phyloP scores from a whole-genome alignment of 2,329 filamentous ascomycete species.

The Helminthosporium solani region DNA sequence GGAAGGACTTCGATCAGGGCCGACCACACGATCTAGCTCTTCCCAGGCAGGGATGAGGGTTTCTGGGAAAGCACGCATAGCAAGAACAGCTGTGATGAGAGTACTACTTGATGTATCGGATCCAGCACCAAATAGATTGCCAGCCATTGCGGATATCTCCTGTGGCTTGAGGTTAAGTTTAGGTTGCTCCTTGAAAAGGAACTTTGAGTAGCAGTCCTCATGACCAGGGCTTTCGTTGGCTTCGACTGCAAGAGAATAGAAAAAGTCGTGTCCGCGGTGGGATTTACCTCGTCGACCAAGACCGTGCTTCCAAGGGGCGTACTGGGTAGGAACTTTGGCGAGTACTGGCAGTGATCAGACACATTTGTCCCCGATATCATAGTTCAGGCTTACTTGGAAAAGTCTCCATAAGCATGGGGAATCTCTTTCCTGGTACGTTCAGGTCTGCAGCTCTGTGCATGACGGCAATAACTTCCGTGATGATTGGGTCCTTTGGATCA shows the following conservation, averaged over 20 bases:
- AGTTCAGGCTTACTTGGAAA: constrained; percentile 45
- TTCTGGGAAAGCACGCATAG: constrained; percentile 51
- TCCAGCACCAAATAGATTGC: constrained; percentile 37
- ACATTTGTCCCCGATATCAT: neutral
- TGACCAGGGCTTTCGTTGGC: constrained; percentile 32
- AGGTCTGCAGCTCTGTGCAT: constrained; percentile 60
- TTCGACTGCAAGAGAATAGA: constrained; percentile 35
- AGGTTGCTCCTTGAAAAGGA: constrained; percentile 45
- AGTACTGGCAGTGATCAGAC: constrained; percentile 14
- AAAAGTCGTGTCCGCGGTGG: constrained; percentile 38
- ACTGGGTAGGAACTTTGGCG: constrained; percentile 26
- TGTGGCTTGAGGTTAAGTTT: constrained; percentile 30
- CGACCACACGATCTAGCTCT: constrained; percentile 52
- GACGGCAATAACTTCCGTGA: constrained; percentile 60
- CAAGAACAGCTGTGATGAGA: constrained; percentile 46
- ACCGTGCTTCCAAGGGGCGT: constrained; percentile 40
- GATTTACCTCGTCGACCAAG: constrained; percentile 27
- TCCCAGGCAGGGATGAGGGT: constrained; percentile 51
- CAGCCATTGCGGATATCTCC: constrained; percentile 35
- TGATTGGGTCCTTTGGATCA: constrained; percentile 55
- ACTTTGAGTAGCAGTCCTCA: constrained; percentile 37
- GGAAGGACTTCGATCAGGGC: constrained; percentile 47
- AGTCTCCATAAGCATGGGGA: constrained; percentile 61
- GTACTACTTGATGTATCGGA: constrained; percentile 39
- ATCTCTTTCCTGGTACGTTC: constrained; percentile 51